Evolutionary conservation across 208 protist genomes (phyloP).

Genomic region (Trypanosoma rangeli): DNA sequence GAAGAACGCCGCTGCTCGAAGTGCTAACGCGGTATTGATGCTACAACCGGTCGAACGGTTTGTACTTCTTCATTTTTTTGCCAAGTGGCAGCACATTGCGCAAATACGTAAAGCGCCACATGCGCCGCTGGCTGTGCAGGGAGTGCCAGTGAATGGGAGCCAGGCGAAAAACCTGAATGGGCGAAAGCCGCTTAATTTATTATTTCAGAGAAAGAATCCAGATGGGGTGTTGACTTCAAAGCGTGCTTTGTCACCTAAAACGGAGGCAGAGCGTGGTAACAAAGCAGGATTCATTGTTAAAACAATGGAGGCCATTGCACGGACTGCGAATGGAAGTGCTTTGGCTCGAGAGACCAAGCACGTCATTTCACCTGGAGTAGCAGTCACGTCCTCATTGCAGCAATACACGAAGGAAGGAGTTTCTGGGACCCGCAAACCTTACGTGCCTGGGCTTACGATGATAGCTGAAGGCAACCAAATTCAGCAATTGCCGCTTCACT

Average conservation of each 20-base stretch:
- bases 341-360: neutral
- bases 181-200: neutral
- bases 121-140: neutral
- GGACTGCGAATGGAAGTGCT: neutral
- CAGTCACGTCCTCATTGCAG: neutral
- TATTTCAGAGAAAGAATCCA: neutral
- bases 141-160: neutral
- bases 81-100: constrained; percentile 22
- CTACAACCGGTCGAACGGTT: constrained; percentile 9
- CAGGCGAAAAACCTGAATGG: neutral
- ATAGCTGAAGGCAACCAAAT: neutral
- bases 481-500: neutral
- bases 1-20: neutral
- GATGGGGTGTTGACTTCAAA: neutral
- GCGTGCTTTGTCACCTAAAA: neutral
- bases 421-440: neutral
- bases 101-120: neutral
- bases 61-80: constrained; percentile 30
- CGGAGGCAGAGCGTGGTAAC: neutral
- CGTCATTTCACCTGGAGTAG: neutral
- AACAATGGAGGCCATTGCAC: constrained; percentile 8
- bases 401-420: neutral
- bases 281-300: neutral
- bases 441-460: neutral
- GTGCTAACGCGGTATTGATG: constrained; percentile 15